Conservation (phyloP, 2,329 filamentous ascomycete species). For the Aureobasidium sp. region DNA sequence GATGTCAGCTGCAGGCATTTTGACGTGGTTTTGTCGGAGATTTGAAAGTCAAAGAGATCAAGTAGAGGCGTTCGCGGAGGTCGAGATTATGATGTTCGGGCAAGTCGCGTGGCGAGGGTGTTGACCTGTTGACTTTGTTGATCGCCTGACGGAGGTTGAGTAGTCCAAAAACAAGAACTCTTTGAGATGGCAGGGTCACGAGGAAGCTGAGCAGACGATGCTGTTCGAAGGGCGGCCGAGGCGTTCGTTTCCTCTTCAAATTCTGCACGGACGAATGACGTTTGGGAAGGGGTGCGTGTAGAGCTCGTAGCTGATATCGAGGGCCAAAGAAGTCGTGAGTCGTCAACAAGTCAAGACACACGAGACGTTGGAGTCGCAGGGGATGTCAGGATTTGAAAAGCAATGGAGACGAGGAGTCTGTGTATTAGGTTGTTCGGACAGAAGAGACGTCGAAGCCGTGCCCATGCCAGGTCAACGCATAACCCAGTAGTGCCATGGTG, state of each 20-base stretch:
- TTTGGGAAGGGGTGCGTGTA: background rate
- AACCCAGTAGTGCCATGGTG: background rate
- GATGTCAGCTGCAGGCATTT: slow-evolving; percentile 15
- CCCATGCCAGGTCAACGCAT: background rate
- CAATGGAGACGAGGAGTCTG: background rate
- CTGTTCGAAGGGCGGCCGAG: background rate
- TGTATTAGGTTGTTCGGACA: background rate
- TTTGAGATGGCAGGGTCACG: background rate
- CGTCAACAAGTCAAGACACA: background rate
- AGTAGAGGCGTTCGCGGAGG: background rate
- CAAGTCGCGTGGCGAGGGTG: background rate
- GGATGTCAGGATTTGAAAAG: background rate
- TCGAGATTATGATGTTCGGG: background rate
- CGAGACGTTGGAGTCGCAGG: background rate
- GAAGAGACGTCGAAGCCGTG: background rate
- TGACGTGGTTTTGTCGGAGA: background rate
- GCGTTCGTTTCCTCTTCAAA: slow-evolving; percentile 13
- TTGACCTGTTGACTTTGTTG: background rate
- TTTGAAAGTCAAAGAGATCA: background rate
- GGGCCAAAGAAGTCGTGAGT: background rate
- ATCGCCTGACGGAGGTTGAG: background rate
- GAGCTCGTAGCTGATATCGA: background rate
- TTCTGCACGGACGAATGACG: slow-evolving; percentile 13
- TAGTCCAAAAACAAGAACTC: background rate
- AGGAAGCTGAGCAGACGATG: slow-evolving; percentile 6